A percentile compares a stretch with the other conserved stretches of the same genome.
These are phyloP conservation scores for Murraya koenigii DNA, from an alignment of 345 rosid species.

Conservation along the genomic window DNA sequence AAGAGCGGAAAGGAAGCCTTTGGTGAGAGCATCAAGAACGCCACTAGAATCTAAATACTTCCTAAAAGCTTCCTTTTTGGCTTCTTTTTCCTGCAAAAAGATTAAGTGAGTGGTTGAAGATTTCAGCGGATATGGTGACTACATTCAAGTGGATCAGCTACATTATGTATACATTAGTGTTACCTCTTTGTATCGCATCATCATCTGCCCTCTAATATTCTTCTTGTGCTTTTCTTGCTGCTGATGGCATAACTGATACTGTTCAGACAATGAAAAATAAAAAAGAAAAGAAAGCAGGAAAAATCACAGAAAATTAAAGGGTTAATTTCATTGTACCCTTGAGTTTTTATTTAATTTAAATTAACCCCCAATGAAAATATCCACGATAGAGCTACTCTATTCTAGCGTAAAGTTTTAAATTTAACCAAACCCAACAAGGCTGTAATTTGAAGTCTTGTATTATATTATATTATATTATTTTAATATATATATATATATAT, in stretches of 20 bases:
- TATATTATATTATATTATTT: too few species aligned
- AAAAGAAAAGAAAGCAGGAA: not conserved
- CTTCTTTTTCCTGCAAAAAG: slow-evolving; percentile 69
- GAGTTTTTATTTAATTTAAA: too few species aligned
- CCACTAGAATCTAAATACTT: slow-evolving; percentile 85
- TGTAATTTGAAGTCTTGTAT: too few species aligned
- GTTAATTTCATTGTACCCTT: not conserved
- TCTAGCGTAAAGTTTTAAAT: too few species aligned
- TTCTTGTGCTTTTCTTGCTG: not conserved
- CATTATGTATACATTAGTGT: not conserved
- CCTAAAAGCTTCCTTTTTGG: slow-evolving; percentile 85
- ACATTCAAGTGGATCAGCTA: not conserved
- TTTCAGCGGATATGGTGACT: not conserved
- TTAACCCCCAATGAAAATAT: not conserved
- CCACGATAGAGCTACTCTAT: too few species aligned
- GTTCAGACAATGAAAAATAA: not conserved
- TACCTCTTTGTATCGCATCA: slow-evolving; percentile 65
- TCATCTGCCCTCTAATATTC: slow-evolving; percentile 21
- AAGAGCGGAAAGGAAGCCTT: slow-evolving; percentile 37
- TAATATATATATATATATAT: too few species aligned
- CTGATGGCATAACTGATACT: not conserved
- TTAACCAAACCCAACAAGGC: too few species aligned
- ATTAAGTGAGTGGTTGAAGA: slow-evolving; percentile 8
- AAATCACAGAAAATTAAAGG: not conserved
- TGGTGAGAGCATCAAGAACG: slow-evolving; percentile 79